Percentiles rank a stretch among this genome's conserved stretches.
phyloP scores from a whole-genome alignment of 345 rosid species.

The Hibiscus tridactylites region DNA sequence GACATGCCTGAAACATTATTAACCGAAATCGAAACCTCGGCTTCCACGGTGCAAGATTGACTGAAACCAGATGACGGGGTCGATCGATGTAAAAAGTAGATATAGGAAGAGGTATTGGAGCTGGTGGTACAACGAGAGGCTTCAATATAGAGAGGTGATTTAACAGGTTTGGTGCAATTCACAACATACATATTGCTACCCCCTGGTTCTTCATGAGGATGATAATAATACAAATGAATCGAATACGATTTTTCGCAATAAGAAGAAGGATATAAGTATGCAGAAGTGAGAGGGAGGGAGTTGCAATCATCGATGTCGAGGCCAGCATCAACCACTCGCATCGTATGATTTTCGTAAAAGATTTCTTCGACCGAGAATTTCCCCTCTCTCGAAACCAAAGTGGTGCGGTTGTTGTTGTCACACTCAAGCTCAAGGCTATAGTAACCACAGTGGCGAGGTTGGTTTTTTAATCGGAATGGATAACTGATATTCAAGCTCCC shows the following conservation, averaged over 20 bases:
- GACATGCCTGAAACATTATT: background rate
- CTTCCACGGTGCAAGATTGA: background rate
- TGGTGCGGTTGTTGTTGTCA: background rate
- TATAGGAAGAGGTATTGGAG: background rate
- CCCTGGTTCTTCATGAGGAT: no score
- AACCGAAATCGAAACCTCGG: background rate
- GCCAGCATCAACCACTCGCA: background rate
- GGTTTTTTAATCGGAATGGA: background rate
- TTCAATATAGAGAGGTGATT: background rate
- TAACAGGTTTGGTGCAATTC: background rate
- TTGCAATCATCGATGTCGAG: background rate
- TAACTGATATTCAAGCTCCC: background rate
- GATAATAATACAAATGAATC: no score
- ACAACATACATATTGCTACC: background rate
- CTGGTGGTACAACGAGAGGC: background rate
- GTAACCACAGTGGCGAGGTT: background rate
- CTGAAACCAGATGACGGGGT: background rate
- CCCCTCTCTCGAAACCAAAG: background rate
- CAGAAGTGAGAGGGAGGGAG: background rate
- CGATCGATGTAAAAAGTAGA: background rate
- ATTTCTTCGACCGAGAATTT: background rate
- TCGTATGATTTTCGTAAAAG: background rate
- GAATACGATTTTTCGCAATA: no score
- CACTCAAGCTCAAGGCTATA: background rate
- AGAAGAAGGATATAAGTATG: no score